Percentiles rank a stretch among this genome's conserved stretches.
phyloP scores from a whole-genome alignment of 805 yeast genomes.

The Saturnispora besseyi region DNA sequence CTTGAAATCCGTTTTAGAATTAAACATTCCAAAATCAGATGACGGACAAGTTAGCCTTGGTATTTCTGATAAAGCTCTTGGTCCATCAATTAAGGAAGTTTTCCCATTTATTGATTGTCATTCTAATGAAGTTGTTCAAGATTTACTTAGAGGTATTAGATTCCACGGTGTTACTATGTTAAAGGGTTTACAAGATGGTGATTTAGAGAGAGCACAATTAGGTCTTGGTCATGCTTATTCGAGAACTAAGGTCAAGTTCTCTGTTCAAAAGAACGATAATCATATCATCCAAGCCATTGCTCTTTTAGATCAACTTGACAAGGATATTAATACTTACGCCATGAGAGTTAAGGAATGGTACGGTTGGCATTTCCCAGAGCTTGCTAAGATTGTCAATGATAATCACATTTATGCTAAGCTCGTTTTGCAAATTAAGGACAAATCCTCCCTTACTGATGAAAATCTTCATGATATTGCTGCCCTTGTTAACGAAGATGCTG shows the following conservation, averaged over 20 bases:
- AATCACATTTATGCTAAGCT: slow-evolving; percentile 80
- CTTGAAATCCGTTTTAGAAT: slow-evolving; percentile 79
- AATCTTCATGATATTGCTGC: slow-evolving; percentile 87
- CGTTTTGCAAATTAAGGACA: slow-evolving; percentile 77
- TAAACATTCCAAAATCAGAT: slow-evolving; percentile 78
- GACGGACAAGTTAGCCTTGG: slow-evolving; percentile 68
- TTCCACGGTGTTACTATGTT: slow-evolving; percentile 80
- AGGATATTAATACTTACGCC: slow-evolving; percentile 94
- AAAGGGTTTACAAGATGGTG: slow-evolving; percentile 89
- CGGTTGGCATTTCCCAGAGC: slow-evolving; percentile 98
- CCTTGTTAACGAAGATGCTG: slow-evolving; percentile 84
- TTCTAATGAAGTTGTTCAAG: slow-evolving; percentile 89
- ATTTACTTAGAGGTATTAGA: slow-evolving; percentile 90
- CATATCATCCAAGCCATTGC: slow-evolving; percentile 99
- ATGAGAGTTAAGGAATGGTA: slow-evolving; percentile 98
- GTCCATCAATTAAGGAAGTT: slow-evolving; percentile 90
- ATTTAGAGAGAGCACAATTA: slow-evolving; percentile 93
- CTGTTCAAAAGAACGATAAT: slow-evolving; percentile 97
- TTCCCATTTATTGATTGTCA: slow-evolving; percentile 87
- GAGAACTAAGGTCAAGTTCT: slow-evolving; percentile 97
- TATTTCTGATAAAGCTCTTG: slow-evolving; percentile 89
- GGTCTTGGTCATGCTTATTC: slow-evolving; percentile 99
- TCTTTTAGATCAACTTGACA: slow-evolving; percentile 91
- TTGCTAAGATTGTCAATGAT: slow-evolving; percentile 85
- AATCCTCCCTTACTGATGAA: slow-evolving; percentile 71